Conservation (phyloP, 345 rosid species). For the Ricinus communis region DNA sequence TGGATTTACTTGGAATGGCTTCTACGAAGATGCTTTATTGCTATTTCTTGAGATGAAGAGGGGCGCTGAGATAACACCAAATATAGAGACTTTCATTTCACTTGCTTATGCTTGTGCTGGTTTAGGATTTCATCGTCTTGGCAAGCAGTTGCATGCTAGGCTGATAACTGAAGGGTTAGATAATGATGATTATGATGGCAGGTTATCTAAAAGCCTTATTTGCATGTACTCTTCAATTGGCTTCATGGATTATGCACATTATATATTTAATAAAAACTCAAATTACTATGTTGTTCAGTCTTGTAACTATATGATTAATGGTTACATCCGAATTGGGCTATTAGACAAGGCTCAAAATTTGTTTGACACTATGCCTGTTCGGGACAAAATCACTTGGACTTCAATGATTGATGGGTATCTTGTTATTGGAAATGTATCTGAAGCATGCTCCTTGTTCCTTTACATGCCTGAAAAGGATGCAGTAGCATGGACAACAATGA, state of each 20-base stretch:
- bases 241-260: conserved; percentile 49
- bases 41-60: conserved; percentile 45
- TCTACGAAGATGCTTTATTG: conserved; percentile 43
- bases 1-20: conserved; percentile 64
- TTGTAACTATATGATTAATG: conserved; percentile 46
- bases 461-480: conserved; percentile 50
- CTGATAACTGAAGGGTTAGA: conserved; percentile 45
- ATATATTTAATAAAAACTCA: conserved; percentile 36
- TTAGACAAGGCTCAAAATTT: conserved; percentile 45
- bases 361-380: conserved; percentile 38
- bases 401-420: conserved; percentile 55
- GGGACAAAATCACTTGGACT: conserved; percentile 57
- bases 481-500: conserved; percentile 59
- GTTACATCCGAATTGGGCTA: conserved; percentile 43
- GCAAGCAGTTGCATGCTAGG: conserved; percentile 64
- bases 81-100: conserved; percentile 65
- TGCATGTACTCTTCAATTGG: conserved; percentile 66
- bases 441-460: conserved; percentile 35
- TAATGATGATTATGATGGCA: conserved; percentile 53
- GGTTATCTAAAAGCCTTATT: conserved; percentile 63
- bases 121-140: conserved; percentile 43
- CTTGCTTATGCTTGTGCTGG: conserved; percentile 78
- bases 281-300: conserved; percentile 33
- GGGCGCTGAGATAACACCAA: conserved; percentile 35
- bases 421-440: conserved; percentile 30